Base-by-base conservation (phyloP, 164 flowering plant genomes). In the Stephania yunnanensis region DNA sequence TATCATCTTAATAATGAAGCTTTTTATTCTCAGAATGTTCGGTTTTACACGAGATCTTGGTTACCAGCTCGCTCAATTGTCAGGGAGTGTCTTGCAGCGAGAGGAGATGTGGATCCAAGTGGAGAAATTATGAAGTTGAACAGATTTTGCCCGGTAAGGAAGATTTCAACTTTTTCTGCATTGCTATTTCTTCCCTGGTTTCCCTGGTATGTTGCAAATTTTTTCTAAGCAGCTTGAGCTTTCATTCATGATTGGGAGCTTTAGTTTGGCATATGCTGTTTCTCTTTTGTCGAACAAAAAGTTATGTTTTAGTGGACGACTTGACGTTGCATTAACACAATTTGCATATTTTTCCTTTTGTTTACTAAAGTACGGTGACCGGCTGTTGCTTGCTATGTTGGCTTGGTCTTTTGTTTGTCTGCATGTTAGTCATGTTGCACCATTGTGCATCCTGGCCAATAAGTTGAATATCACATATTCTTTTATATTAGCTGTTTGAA, bases 121-220 rank as follows among this genome's bases (percentile, higher is more conserved):
- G 97, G 97, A 83, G 99, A 93, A 88, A 93, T 95, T 68, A 80
- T 93, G 89, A 82, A 83, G 50, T 72, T 93, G 82, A 78, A 75
- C 7, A 80, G 25, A 76, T 89, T 87, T 85, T 95, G 99, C 83
- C 99, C 99, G 22, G 99, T 95, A 87, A 91, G 97, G 86, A n/a
- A 30, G 12, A 9, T 25, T n/a, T 55, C 1, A 46, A 1, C 30
- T 45, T 4, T 19, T 75, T 3, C 30, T 11, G 12, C 4, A 61
- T 42, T 75, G 0, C 68, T 10, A 58, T 58, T 58, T 19, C 64
- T 36, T 36, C 42, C 4, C 42, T 36, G 42, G 42, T 7, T n/a
- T 50, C 55, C 55, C 55, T 10, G 15, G 55, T 50, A 2, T 58
- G 64, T 15, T 58, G 64, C 64, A 58, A 15, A 55, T 12, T 10